Percentiles rank a stretch among this genome's conserved stretches.
These are phyloP conservation scores for Ophiostoma himal-ulmi DNA, from an alignment of 2,329 filamentous ascomycete species.

Conservation along the genomic window DNA sequence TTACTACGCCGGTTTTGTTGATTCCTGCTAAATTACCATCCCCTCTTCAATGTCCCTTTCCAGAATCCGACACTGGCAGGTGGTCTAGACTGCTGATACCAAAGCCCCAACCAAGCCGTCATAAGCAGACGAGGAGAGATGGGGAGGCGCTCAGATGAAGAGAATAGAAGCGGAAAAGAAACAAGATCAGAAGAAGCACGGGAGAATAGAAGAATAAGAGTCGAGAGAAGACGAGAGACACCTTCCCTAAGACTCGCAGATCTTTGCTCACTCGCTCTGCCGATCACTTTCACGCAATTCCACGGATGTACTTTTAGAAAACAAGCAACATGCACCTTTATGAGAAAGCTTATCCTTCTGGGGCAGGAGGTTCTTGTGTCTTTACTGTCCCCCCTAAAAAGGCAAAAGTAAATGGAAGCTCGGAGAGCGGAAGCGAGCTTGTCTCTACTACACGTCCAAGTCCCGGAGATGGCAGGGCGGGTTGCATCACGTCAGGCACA, in stretches of 20 bases:
- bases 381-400: background rate
- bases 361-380: conserved; percentile 2
- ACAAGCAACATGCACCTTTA: background rate
- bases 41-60: background rate
- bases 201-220: background rate
- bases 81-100: background rate
- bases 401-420: background rate
- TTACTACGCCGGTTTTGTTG: background rate
- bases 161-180: background rate
- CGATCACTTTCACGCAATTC: conserved; percentile 1
- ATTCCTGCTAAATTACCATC: background rate
- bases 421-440: background rate
- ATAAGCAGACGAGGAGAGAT: background rate
- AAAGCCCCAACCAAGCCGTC: background rate
- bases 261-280: background rate
- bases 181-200: background rate
- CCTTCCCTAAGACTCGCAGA: conserved; percentile 11
- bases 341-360: background rate
- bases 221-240: background rate
- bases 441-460: background rate
- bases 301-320: background rate
- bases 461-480: background rate
- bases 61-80: background rate
- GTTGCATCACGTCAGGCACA: background rate
- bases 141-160: background rate